phyloP scores from a whole-genome alignment of 1,139 yeast genomes.

The Taiozyma sp. region DNA sequence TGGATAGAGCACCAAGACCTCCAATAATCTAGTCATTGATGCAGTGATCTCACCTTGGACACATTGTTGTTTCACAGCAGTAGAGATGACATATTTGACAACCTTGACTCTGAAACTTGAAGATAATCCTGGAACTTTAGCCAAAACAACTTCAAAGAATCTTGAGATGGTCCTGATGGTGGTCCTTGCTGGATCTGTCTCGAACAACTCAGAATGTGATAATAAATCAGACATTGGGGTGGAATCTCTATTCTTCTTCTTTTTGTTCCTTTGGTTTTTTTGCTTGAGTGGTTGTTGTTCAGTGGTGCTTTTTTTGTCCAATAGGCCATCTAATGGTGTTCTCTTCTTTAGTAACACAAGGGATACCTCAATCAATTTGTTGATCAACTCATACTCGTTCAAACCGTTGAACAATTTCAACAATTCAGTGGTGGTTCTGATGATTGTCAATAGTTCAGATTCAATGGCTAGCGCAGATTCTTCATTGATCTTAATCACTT shows the following conservation, averaged over 20 bases:
- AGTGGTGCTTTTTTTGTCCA: slow-evolving; percentile 19
- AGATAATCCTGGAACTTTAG: slow-evolving; percentile 47
- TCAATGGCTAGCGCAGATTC: slow-evolving; percentile 25
- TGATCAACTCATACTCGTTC: slow-evolving; percentile 28
- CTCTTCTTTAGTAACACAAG: slow-evolving; percentile 27
- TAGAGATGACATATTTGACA: slow-evolving; percentile 46
- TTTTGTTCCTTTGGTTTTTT: slow-evolving; percentile 30
- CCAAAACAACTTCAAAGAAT: slow-evolving; percentile 47
- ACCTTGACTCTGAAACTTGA: slow-evolving; percentile 61
- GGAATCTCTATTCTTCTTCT: slow-evolving; percentile 39
- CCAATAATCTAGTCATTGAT: slow-evolving; percentile 37
- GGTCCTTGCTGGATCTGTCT: slow-evolving; percentile 33
- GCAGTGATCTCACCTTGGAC: slow-evolving; percentile 23
- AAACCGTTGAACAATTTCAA: slow-evolving; percentile 29
- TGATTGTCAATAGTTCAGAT: slow-evolving; percentile 17
- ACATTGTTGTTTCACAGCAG: slow-evolving; percentile 24
- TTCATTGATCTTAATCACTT: slow-evolving; percentile 18
- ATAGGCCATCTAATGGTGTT: slow-evolving; percentile 25
- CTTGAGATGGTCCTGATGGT: slow-evolving; percentile 38
- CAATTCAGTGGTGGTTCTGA: slow-evolving; percentile 22
- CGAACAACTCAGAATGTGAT: slow-evolving; percentile 62
- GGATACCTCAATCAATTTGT: slow-evolving; percentile 31
- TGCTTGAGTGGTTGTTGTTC: slow-evolving; percentile 7
- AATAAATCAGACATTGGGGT: slow-evolving; percentile 64
- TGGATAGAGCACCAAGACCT: slow-evolving; percentile 58